Evolutionary conservation across 371 early-diverging fungal genomes (phyloP).

Genomic region (Massospora cicadina): DNA sequence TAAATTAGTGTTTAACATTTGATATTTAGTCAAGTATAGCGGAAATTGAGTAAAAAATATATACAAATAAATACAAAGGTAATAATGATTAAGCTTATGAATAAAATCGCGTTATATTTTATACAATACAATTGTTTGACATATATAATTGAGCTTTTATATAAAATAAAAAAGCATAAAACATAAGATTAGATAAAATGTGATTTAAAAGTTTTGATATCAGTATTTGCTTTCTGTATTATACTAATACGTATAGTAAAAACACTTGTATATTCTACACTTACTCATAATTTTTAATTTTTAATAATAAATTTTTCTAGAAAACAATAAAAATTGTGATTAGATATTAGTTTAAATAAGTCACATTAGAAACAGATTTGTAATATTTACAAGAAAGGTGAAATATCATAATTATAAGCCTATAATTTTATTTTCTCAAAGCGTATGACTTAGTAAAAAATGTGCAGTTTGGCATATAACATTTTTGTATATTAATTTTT

Average conservation of each 20-base stretch:
- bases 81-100: no score
- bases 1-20: no score
- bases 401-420: background rate
- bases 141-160: no score
- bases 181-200: background rate
- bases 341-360: no score
- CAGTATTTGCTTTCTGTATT: background rate
- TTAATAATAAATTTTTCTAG: background rate
- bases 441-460: background rate
- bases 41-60: no score
- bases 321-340: background rate
- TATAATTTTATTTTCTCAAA: background rate
- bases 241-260: background rate
- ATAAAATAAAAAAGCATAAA: background rate
- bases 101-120: no score
- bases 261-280: background rate
- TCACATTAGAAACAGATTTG: no score
- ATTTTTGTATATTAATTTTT: background rate
- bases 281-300: background rate
- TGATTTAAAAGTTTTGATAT: background rate
- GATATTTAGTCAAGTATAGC: no score
- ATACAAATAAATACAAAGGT: no score
- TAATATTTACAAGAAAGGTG: background rate
- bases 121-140: no score
- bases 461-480: no score